These are phyloP conservation scores for Solanum medicagineum DNA, from an alignment of 257 asterid species.

Conservation along the genomic window DNA sequence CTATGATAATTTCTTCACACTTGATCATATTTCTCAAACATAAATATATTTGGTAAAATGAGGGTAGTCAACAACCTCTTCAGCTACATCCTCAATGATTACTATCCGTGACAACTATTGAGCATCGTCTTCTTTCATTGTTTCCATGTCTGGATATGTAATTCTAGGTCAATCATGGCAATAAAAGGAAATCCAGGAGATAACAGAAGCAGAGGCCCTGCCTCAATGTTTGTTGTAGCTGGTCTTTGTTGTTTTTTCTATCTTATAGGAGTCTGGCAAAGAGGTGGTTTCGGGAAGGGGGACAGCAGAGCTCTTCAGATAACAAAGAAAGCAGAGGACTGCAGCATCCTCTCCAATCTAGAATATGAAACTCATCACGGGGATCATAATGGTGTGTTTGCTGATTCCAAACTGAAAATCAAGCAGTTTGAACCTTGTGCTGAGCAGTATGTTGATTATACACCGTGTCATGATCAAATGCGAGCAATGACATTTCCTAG, in stretches of 20 bases:
- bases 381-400: background rate
- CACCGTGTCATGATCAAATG: constrained; percentile 12
- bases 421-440: constrained; percentile 1
- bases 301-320: constrained; percentile 5
- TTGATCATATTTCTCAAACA: background rate
- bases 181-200: constrained; percentile 15
- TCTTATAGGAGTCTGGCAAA: constrained; percentile 14
- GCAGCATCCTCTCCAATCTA: constrained; percentile 7
- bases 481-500: constrained; percentile 10
- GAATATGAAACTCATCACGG: constrained; percentile 7
- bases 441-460: constrained; percentile 6
- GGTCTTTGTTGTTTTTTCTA: constrained; percentile 13
- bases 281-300: constrained; percentile 12
- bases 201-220: constrained; percentile 6
- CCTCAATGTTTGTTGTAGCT: constrained; percentile 1
- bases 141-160: background rate
- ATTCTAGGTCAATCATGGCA: constrained; percentile 8
- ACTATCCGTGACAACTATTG: background rate
- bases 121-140: background rate
- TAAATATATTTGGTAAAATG: background rate
- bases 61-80: background rate
- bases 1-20: background rate
- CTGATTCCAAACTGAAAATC: background rate
- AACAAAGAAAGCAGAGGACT: constrained; percentile 1
- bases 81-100: background rate